Base-by-base conservation (phyloP, 1,139 yeast genomes). In the Yarrowia galli region DNA sequence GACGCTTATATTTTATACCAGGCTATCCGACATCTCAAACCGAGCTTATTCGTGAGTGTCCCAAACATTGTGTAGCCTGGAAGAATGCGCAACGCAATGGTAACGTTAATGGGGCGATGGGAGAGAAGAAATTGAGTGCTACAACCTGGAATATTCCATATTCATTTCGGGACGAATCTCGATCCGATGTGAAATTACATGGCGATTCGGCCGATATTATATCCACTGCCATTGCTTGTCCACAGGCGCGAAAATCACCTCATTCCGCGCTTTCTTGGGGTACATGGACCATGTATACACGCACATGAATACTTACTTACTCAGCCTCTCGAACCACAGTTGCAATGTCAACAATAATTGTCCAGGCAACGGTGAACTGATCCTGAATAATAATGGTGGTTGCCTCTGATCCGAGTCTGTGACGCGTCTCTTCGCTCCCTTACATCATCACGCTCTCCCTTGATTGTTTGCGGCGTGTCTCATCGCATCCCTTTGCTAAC, bases 51-150 rank as follows among this genome's bases (percentile, higher is more conserved):
- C 18, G 12, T 4, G 22, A 12, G 28, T n/a, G n/a, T 38, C 61
- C 60, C 45, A 54, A 54, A 54, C 61, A 54, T 54, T 54, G 46
- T 23, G 32, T 7, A 18, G 46, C 32, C 16, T 13, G 36, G 58
- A 51, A 40, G 61, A 54, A 54, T 54, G 61, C 61, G 61, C 61
- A 54, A 54, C 45, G 35, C 46, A 40, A 25, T 23, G 46, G 61
- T 54, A 54, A 54, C 61, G 60, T 54, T 54, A 54, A 40, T 25
- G 60, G 23, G 23, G 23, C 45, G 22, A n/a, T n/a, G 45, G 32
- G 40, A 18, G 23, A 54, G 35, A 15, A n/a, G 15, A 54, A 38
- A 23, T 51, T n/a, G 60, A 36, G 43, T 36, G 45, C 45, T 23
- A 22, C 32, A 2, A n/a, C 32, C 60, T 53, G 22, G 60, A 53